These are phyloP conservation scores for Penicillium sclerotigenum DNA, from an alignment of 2,329 filamentous ascomycete genomes.

Conservation along the genomic window DNA sequence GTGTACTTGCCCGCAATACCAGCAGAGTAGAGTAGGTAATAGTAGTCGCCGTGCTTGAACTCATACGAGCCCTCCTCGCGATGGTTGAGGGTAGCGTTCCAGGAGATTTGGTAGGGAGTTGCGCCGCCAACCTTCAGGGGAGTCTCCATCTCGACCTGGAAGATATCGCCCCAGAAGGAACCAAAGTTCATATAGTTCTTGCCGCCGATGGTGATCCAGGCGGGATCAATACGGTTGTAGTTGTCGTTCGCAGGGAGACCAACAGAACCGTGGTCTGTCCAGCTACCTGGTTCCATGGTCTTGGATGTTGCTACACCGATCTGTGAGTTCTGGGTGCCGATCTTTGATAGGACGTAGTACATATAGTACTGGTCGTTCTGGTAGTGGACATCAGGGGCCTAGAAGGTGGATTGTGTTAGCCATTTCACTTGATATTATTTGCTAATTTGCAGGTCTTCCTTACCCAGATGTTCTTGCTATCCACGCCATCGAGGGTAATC, in stretches of 20 bases:
- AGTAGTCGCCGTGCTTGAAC: conserved; percentile 55
- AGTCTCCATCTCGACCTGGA: conserved; percentile 52
- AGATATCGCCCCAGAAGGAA: conserved; percentile 68
- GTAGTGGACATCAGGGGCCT: conserved; percentile 63
- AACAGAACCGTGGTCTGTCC: conserved; percentile 37
- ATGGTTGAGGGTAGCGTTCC: conserved; percentile 51
- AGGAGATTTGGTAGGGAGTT: conserved; percentile 51
- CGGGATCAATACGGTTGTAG: conserved; percentile 63
- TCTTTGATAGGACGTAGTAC: conserved; percentile 63
- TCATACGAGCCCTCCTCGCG: conserved; percentile 58
- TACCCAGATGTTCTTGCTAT: conserved; percentile 49
- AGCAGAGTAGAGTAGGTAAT: conserved; percentile 61
- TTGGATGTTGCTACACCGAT: conserved; percentile 58
- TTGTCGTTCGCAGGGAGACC: conserved; percentile 37
- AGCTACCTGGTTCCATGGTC: conserved; percentile 39
- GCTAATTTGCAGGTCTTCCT: background rate
- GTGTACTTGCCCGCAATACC: conserved; percentile 60
- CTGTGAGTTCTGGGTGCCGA: conserved; percentile 58
- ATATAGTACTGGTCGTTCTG: conserved; percentile 59
- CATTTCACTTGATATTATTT: background rate
- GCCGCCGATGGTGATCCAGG: conserved; percentile 46
- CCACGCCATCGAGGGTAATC: conserved; percentile 42
- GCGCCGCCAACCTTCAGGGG: conserved; percentile 28
- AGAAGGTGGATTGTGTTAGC: background rate
- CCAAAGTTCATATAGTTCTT: conserved; percentile 59